Evolutionary conservation across 1,139 yeast species (phyloP), one percentile per base, ranked within the genome.

Genomic region (Taiozyma onychis): DNA sequence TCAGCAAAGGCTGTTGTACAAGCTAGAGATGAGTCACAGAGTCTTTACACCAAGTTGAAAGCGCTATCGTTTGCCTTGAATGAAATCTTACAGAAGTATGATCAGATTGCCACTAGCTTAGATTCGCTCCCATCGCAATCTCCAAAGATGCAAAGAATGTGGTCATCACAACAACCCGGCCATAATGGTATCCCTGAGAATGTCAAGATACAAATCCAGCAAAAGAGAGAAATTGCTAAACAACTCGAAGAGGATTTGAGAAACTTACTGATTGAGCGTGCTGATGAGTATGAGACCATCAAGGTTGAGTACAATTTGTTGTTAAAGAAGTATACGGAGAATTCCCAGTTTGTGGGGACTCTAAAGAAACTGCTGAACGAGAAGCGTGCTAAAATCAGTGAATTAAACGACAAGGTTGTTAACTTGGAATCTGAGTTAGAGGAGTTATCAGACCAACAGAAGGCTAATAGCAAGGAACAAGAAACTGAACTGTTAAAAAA

Each of bases 341-440:
- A 49, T 35, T 11, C 48, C 2, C 46, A 44, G 10, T 37, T 47
- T 16, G 41, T 46, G 11, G 41, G 49, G n/a, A 52, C 53, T 34
- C 35, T 54, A 46, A 55, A 51, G 45, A 51, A 50, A 41, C 39
- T 51, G 30, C 39, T 61, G n/a, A 43, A 44, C 14, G 60, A 58
- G n/a, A 57, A 56, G 50, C 54, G 57, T 45, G 37, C 48, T 2
- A 65, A 66, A 48, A 62, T 69, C 4, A 71, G 69, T 42, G 72
- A 71, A 4, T 61, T 73, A 21, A 71, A 69, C 46, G 72, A 71
- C 49, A 73, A 51, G 30, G 51, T 61, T 3, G 14, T 52, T n/a
- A 56, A 52, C 18, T 43, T 60, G 35, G 58, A 59, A 24, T 27
- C 55, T 2, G 52, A 53, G 18, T 47, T 63, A 10, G 49, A 52